A percentile compares a stretch with the other conserved stretches of the same genome.
phyloP scores from a whole-genome alignment of 2,329 filamentous ascomycete genomes.

The Ophiostoma himal-ulmi region DNA sequence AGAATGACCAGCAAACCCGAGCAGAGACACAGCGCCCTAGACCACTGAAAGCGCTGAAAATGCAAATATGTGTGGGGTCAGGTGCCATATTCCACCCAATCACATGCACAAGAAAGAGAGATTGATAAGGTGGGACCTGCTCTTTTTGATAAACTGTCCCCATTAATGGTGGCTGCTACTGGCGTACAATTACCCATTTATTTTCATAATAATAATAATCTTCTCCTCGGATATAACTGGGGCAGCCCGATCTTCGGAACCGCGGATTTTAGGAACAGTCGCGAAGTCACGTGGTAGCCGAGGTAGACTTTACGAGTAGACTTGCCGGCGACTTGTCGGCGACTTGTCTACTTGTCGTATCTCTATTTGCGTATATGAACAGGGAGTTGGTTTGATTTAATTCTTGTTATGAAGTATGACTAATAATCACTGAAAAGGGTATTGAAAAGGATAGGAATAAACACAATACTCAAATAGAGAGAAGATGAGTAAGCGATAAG shows the following conservation, averaged over 20 bases:
- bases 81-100: background rate
- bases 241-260: constrained; percentile 24
- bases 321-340: too few species aligned
- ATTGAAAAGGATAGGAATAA: too few species aligned
- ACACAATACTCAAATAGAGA: too few species aligned
- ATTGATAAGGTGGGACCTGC: constrained; percentile 11
- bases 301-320: background rate
- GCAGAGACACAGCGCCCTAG: background rate
- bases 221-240: constrained; percentile 21
- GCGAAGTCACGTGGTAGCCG: constrained; percentile 10
- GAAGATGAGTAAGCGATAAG: too few species aligned
- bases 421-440: too few species aligned
- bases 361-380: too few species aligned
- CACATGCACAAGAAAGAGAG: constrained; percentile 16
- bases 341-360: too few species aligned
- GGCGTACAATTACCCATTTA: background rate
- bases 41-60: constrained; percentile 5
- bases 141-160: too few species aligned
- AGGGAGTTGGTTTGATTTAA: too few species aligned
- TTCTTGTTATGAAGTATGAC: too few species aligned
- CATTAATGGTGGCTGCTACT: background rate
- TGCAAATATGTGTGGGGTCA: background rate
- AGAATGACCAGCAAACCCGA: constrained; percentile 4
- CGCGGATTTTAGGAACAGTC: constrained; percentile 14
- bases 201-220: background rate